Evolutionary conservation across 129 eudicot species (phyloP), one percentile per base, ranked within the genome.

Genomic region (Glebionis coronaria): DNA sequence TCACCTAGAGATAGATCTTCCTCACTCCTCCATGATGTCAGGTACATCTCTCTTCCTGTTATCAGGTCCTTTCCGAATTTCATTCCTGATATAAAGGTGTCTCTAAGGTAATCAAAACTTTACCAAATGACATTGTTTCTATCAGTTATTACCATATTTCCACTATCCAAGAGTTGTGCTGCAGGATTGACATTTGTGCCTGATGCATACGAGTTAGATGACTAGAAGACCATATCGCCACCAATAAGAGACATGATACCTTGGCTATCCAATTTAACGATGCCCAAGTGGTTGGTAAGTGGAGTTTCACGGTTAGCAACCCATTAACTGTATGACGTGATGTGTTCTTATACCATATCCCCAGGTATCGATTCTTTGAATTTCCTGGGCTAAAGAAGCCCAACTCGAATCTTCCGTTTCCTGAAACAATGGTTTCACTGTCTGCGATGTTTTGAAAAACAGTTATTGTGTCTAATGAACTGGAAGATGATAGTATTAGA

Each of bases 101-200:
- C 65, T 56, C 76, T 61, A 12, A 61, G 69, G 63, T 69, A 46
- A 66, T 66, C 53, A n/a, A 52, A 69, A 63, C 74, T 69, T 27
- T 47, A 58, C 70, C 70, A 65, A 25, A 46, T 47, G 18, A 65
- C 31, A 65, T 2, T 27, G 51, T 25, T 57, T 58, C 14, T 20
- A 12, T 70, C 29, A 28, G 27, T 67, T 3, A 68, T 60, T n/a
- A 75, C 80, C 47, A 75, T 69, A 68, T 75, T 75, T 20, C 74
- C 74, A 0, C 68, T 55, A 68, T 75, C 80, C 23, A 75, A 49
- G 45, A 75, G 68, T 61, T 68, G 80, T 1, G 18, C 54, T 2
- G 18, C 14, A 5, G n/a, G 54, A 49, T 49, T 49, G 19, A 49
- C 54, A 49, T 49, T 49, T 49, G 19, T 14, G 54, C 54, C 18